Conservation (phyloP, 2,329 filamentous ascomycete genomes). For the Cladosporium sp. region DNA sequence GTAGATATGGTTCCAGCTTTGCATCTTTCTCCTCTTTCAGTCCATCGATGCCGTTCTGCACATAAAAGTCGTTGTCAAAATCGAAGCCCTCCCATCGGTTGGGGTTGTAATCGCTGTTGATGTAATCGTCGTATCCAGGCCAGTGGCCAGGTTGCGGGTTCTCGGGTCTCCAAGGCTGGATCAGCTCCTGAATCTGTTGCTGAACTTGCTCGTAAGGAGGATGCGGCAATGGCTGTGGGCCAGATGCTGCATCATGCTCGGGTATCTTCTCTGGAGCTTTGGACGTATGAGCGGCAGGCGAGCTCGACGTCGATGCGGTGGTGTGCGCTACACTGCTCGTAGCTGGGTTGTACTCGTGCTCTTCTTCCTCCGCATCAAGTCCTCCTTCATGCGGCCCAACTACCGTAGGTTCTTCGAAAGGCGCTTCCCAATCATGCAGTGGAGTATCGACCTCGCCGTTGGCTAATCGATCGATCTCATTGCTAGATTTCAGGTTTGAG, state of each 20-base stretch:
- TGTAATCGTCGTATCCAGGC: constrained; percentile 43
- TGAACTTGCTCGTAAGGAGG: constrained; percentile 13
- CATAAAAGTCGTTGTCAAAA: constrained; percentile 38
- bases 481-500: constrained; percentile 14
- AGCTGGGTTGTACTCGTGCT: constrained; percentile 2
- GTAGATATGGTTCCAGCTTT: constrained; percentile 55
- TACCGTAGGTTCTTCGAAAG: not conserved
- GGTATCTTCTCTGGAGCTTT: not conserved
- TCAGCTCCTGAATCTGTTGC: constrained; percentile 38
- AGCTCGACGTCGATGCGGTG: not conserved
- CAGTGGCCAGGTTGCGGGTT: constrained; percentile 36
- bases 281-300: not conserved
- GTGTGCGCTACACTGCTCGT: not conserved
- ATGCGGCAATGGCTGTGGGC: constrained; percentile 8
- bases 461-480: constrained; percentile 13
- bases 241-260: too few species aligned
- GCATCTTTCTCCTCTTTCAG: constrained; percentile 19
- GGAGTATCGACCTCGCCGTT: constrained; percentile 7
- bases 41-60: constrained; percentile 29
- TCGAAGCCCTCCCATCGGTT: constrained; percentile 46
- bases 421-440: constrained; percentile 1
- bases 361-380: not conserved
- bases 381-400: not conserved
- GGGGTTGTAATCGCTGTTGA: constrained; percentile 42
- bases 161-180: constrained; percentile 37